phyloP scores from a whole-genome alignment of 108 stramenopile genomes.

The Stephanodiscus minutulus region DNA sequence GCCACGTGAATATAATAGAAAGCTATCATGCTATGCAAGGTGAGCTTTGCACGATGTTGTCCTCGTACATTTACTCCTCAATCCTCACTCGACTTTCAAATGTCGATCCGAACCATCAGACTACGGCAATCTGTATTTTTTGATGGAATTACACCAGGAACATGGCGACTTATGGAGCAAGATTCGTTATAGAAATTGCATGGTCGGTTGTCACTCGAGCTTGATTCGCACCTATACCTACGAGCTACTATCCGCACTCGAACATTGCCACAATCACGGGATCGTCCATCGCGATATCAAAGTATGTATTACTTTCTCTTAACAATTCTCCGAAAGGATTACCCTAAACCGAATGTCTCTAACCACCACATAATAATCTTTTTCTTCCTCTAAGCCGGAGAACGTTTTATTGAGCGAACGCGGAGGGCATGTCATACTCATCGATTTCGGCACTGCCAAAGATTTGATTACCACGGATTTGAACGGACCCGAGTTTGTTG shows the following conservation, averaged over 20 bases:
- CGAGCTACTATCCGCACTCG: slow-evolving; percentile 88
- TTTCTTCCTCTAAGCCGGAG: slow-evolving; percentile 74
- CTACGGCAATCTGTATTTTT: slow-evolving; percentile 67
- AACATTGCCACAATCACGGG: slow-evolving; percentile 87
- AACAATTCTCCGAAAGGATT: neutral
- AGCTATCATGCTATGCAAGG: slow-evolving; percentile 93
- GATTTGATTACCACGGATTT: slow-evolving; percentile 90
- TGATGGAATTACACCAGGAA: slow-evolving; percentile 88
- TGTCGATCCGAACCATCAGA: slow-evolving; percentile 1
- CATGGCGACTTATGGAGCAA: slow-evolving; percentile 90
- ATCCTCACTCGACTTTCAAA: neutral
- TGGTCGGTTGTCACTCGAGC: slow-evolving; percentile 77
- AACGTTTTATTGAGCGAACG: slow-evolving; percentile 82
- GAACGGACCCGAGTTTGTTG: slow-evolving; percentile 99
- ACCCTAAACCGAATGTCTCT: neutral
- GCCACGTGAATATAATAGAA: slow-evolving; percentile 62
- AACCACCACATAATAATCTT: neutral
- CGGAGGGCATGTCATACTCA: slow-evolving; percentile 87
- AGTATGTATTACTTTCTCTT: neutral
- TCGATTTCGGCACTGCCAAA: slow-evolving; percentile 98
- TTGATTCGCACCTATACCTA: slow-evolving; percentile 79
- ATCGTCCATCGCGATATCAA: slow-evolving; percentile 95
- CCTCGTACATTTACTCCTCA: neutral
- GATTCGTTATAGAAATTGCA: slow-evolving; percentile 59
- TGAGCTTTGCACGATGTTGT: slow-evolving; percentile 14